Evolutionary conservation across 306 rosid genomes (phyloP), one percentile per base, ranked within the genome.

Genomic region (Leucaena leucocephala): DNA sequence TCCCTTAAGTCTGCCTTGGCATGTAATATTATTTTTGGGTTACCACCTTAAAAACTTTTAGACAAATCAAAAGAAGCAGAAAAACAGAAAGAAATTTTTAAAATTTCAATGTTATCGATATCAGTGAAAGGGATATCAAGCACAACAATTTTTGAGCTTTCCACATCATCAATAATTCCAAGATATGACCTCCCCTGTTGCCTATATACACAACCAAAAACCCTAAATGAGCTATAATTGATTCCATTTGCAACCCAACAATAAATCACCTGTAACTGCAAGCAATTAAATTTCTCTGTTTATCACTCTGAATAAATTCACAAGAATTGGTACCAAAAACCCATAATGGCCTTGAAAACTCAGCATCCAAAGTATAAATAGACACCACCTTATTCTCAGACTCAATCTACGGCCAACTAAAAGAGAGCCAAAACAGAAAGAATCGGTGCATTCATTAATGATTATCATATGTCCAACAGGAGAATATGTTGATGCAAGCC

Each of bases 311-410:
- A 80, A 91, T 76, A 68, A 92, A 55, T 63, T 90, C 98, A 87
- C 91, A 96, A 76, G 99, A 96, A 81, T 91, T 93, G 52, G 50
- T 75, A 36, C 98, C 99, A 68, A 90, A 96, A 77, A 84, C 58
- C 99, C 97, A 96, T 36, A 90, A 78, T 5, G 98, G 98, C 83
- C 87, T 86, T 17, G 98, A 80, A 86, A 95, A 95, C 81, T 95
- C 98, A 13, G 98, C 97, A 64, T 87, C 93, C 84, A 95, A 82
- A 72, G 92, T 82, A 85, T 85, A 87, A 79, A 95, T 79, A 49
- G 93, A 81, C 59, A 88, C 55, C 1, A 88, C 97, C 89, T 91
- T 87, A 81, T 90, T 90, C 80, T 76, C 85, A 38, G 85, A 89
- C 78, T 92, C 98, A 85, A 84, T 86, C 98, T 94, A 90, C 74